Evolutionary conservation across 768 basidiomycete genomes (phyloP), one percentile per base, ranked within the genome.

Genomic region (Cyclocybe cylindracea): DNA sequence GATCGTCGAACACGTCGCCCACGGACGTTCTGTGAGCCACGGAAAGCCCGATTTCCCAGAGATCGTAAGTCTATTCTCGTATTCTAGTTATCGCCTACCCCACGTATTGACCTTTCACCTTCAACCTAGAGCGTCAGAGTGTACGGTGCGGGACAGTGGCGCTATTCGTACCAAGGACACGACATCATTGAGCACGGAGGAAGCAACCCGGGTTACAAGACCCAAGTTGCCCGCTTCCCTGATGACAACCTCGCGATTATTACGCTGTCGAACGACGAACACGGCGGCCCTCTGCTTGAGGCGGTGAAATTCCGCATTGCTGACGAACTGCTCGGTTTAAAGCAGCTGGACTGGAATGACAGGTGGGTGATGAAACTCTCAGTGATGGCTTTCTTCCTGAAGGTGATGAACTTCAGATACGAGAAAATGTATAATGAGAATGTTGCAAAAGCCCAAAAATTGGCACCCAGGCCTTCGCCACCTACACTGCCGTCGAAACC

Each of bases 131-230:
- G 71, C 44, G 66, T 71, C 0, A 67, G 60, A 33, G 69, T 74
- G 0, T 77, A 78, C 35, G 76, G 74, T 0, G 66, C 66, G 11
- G 76, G 68, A 8, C 76, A 76, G 57, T 67, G 63, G 56, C 52
- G 70, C 8, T 75, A 66, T 49, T 66, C 72, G 0, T 76, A 76
- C 44, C 71, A 66, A 18, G 75, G 75, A 4, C 67, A 70, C 43
- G 73, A 75, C 44, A 61, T 76, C 7, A 67, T 78, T 37, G 75
- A 77, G 48, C 76, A 78, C 55, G 73, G 73, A 2, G 75, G 77
- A 2, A 67, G 60, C 41, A 71, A 72, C 51, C 72, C 74, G 2
- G 75, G 75, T 2, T 76, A 54, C 48, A 62, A 57, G 42, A 61
- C 61, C 0, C 64, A 66, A 48, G 60, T 73, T 8, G 51, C 67